phyloP scores from a whole-genome alignment of 768 basidiomycete genomes.

The Suillus bovinus region DNA sequence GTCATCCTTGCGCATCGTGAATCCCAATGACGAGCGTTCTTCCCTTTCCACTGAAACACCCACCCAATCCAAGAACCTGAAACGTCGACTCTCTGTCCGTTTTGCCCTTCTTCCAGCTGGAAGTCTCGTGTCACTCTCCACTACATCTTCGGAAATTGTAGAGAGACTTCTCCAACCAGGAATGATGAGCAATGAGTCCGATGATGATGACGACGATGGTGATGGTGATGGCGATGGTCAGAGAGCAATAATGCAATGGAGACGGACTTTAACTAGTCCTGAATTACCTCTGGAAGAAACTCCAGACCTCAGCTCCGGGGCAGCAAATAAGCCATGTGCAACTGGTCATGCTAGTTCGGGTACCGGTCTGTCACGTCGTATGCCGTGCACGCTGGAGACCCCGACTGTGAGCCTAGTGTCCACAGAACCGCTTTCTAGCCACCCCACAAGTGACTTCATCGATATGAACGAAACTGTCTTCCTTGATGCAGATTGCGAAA shows the following conservation, averaged over 20 bases:
- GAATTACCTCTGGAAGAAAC: constrained; percentile 30
- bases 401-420: constrained; percentile 41
- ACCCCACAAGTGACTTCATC: constrained; percentile 26
- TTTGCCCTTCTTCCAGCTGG: constrained; percentile 35
- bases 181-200: constrained; percentile 31
- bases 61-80: constrained; percentile 8
- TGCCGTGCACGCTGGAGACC: constrained; percentile 58
- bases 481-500: constrained; percentile 18
- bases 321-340: constrained; percentile 5
- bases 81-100: constrained; percentile 31
- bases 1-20: constrained; percentile 46
- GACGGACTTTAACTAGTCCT: constrained; percentile 35
- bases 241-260: constrained; percentile 26
- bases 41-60: constrained; percentile 8
- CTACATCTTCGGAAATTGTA: constrained; percentile 48
- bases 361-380: constrained; percentile 35
- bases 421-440: constrained; percentile 36
- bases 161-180: constrained; percentile 46
- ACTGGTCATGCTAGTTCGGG: background rate
- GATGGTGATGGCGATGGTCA: constrained; percentile 27
- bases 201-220: constrained; percentile 24
- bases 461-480: constrained; percentile 29
- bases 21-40: constrained; percentile 21
- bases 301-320: constrained; percentile 34
- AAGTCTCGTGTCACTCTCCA: constrained; percentile 52